Evolutionary conservation across 2,329 filamentous ascomycete genomes (phyloP), one percentile per base, ranked within the genome.

Genomic region (Leptographium procerum): DNA sequence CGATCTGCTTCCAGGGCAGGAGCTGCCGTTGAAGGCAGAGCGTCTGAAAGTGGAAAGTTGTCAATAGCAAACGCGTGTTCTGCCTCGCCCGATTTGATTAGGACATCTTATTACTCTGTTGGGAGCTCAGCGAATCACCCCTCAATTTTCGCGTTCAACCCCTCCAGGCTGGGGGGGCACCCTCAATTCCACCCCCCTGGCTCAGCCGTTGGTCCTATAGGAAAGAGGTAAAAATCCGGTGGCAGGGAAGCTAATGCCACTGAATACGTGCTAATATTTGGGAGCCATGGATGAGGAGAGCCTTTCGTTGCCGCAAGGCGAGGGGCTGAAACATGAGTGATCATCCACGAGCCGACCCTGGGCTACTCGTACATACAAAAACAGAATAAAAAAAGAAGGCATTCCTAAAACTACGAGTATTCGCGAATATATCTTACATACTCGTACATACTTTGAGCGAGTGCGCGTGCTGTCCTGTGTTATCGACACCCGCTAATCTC

Each of bases 111-210:
- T 14, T 43, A 19, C 40, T 50, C 16, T 24, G 19, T 34, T 31
- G 9, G 22, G 13, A 22, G 9, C 28, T 24, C 13, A 11, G 52
- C 52, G n/a, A 16, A 36, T 47, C 53, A 48, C 54, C 28, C 43
- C 43, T 56, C 40, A n/a, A n/a, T 55, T 55, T 33, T 55, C 26
- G 26, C 16, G 24, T 45, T 6, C 13, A 11, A 22, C 26, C 40
- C 29, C 54, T 31, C 19, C 26, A 14, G 47, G 9, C 53, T 40
- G 36, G 36, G 19, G 36, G 5, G n/a, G n/a, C n/a, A n/a, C n/a
- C 54, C 54, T 56, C 43, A 47, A 56, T 48, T 56, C 54, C 54
- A 56, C 43, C 54, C 56, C 56, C 56, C 50, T 53, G 34, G 33
- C 50, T n/a, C 8, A 5, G 10, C 19, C n/a, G 29, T 6, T 24